Conservation (phyloP, 768 basidiomycete species). For the Amanita rimosa region DNA sequence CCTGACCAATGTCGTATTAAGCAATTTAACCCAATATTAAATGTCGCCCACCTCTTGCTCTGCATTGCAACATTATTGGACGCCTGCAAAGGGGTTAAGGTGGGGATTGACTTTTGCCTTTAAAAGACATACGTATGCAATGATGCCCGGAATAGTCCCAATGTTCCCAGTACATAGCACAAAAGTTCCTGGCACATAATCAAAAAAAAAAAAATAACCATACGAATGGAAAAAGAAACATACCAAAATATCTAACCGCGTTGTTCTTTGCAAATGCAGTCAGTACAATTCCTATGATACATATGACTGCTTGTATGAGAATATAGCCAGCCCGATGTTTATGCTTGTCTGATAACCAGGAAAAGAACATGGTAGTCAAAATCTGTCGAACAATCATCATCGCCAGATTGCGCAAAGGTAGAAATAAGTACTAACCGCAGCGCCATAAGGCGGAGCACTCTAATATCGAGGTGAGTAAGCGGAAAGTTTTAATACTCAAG, state of each 20-base stretch:
- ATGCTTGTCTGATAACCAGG: slow-evolving; percentile 34
- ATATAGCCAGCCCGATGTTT: slow-evolving; percentile 33
- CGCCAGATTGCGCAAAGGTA: not conserved
- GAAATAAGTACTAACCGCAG: slow-evolving; percentile 19
- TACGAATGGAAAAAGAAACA: not conserved
- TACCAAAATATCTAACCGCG: slow-evolving; percentile 32
- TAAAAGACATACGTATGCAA: slow-evolving; percentile 25
- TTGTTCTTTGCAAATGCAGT: slow-evolving; percentile 27
- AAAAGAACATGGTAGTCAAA: slow-evolving; percentile 27
- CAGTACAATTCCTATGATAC: slow-evolving; percentile 25
- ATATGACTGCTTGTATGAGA: slow-evolving; percentile 23
- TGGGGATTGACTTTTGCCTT: not conserved
- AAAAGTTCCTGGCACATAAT: slow-evolving; percentile 24
- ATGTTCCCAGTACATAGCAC: slow-evolving; percentile 31
- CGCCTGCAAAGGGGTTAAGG: slow-evolving; percentile 12
- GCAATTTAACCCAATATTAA: not conserved
- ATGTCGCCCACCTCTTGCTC: slow-evolving; percentile 23
- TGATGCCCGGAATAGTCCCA: slow-evolving; percentile 30
- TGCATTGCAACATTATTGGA: slow-evolving; percentile 39
- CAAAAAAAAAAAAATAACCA: not conserved
- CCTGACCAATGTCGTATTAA: slow-evolving; percentile 7
- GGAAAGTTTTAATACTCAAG: not conserved
- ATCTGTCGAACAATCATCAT: slow-evolving; percentile 14
- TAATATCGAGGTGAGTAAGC: slow-evolving; percentile 9
- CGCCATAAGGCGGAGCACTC: slow-evolving; percentile 36